phyloP scores from a whole-genome alignment of 345 rosid genomes.

The Noccaea bulbosa region DNA sequence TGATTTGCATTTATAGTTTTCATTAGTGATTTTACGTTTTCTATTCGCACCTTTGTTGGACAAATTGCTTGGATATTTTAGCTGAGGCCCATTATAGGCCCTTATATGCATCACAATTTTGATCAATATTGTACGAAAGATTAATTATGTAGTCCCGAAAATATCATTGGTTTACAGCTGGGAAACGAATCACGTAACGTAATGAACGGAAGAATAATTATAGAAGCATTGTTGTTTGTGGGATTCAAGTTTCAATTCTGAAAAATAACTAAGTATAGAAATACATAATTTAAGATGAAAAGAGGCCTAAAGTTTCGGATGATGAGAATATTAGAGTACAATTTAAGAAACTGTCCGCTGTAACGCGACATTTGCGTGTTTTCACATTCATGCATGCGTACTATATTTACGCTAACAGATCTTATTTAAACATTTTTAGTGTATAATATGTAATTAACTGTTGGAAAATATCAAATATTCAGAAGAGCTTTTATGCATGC shows the following conservation, averaged over 20 bases:
- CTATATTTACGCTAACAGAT: conserved; percentile 21
- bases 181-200: conserved; percentile 38
- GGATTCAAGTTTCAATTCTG: conserved; percentile 21
- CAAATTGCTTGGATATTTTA: neutral
- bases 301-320: conserved; percentile 37
- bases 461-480: conserved; percentile 1
- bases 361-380: conserved; percentile 39
- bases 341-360: conserved; percentile 31
- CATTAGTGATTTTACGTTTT: neutral
- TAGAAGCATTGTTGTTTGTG: conserved; percentile 9
- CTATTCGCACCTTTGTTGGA: neutral
- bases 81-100: neutral
- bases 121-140: neutral
- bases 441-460: neutral
- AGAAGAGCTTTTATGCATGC: neutral
- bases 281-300: neutral
- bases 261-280: conserved; percentile 7
- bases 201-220: conserved; percentile 39
- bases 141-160: neutral
- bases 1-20: too few species aligned
- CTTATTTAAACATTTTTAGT: neutral
- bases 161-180: conserved; percentile 33
- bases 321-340: conserved; percentile 33
- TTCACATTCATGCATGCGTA: conserved; percentile 28
- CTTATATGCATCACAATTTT: neutral